These are phyloP conservation scores for Ceriops tagal DNA, from an alignment of 345 rosid species.

Conservation along the genomic window DNA sequence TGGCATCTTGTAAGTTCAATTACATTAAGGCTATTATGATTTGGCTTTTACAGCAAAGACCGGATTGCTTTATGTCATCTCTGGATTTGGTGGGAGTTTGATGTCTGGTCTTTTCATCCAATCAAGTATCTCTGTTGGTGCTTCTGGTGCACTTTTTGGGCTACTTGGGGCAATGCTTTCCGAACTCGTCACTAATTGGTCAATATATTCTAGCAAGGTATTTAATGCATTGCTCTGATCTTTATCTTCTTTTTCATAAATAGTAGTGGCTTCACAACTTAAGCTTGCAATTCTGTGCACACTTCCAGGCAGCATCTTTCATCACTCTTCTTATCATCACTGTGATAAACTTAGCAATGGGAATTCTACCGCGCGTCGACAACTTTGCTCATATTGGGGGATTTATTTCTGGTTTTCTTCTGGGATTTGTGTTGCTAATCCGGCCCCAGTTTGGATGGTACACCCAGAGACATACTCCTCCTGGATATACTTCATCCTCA, in stretches of 20 bases:
- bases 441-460: conserved; percentile 92
- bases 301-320: conserved; percentile 55
- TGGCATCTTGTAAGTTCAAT: not conserved
- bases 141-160: conserved; percentile 97
- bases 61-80: conserved; percentile 79
- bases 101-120: conserved; percentile 84
- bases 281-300: not conserved
- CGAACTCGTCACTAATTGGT: conserved; percentile 93
- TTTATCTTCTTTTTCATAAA: not conserved
- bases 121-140: conserved; percentile 81
- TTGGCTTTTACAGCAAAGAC: conserved; percentile 45
- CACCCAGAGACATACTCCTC: conserved; percentile 45
- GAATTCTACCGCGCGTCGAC: conserved; percentile 95
- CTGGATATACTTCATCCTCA: conserved; percentile 22
- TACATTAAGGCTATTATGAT: not conserved
- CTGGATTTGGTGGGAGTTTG: conserved; percentile 95
- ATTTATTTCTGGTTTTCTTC: conserved; percentile 75
- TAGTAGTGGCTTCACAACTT: too few relatives aligned
- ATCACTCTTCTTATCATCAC: conserved; percentile 66
- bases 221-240: not conserved
- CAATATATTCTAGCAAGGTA: conserved; percentile 90
- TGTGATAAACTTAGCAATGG: conserved; percentile 75
- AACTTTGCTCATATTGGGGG: conserved; percentile 98
- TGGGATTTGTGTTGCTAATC: conserved; percentile 80
- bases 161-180: conserved; percentile 95